phyloP scores from a whole-genome alignment of 2,329 filamentous ascomycete species.

The Cladosporium phlei region DNA sequence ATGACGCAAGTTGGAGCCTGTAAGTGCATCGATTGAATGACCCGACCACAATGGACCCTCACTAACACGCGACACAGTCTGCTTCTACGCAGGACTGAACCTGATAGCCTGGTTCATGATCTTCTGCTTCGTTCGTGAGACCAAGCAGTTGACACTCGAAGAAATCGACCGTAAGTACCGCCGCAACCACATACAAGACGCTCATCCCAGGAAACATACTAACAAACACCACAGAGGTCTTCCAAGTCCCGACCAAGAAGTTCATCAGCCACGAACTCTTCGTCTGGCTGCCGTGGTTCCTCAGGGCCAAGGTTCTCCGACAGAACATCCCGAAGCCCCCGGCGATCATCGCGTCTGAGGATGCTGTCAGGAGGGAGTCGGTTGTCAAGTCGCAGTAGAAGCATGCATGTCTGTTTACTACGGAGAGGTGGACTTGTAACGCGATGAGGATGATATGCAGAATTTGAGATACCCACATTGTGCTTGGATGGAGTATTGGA shows the following conservation, averaged over 20 bases:
- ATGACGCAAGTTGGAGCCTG: conserved; percentile 50
- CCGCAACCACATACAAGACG: too few relatives aligned
- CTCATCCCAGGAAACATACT: neutral
- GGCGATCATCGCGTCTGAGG: conserved; percentile 6
- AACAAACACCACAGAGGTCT: conserved; percentile 38
- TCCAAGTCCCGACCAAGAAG: conserved; percentile 45
- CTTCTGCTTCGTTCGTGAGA: conserved; percentile 45
- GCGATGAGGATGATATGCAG: neutral
- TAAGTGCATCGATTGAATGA: conserved; percentile 42
- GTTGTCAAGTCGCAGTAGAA: neutral
- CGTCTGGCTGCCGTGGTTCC: conserved; percentile 39
- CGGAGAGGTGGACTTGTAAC: neutral
- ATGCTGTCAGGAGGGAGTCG: neutral
- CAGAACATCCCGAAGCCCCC: conserved; percentile 21
- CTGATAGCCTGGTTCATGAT: conserved; percentile 50
- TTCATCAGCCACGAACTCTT: conserved; percentile 38
- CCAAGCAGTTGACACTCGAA: conserved; percentile 46
- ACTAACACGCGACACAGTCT: conserved; percentile 42
- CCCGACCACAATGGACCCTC: too few relatives aligned
- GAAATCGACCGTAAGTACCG: conserved; percentile 38
- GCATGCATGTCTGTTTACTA: neutral
- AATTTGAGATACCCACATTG: neutral
- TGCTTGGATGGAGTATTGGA: neutral
- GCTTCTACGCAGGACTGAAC: conserved; percentile 55
- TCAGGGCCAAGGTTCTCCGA: conserved; percentile 38